Base-by-base conservation (phyloP, 1,139 yeast genomes). In the Blastobotrys elegans region DNA sequence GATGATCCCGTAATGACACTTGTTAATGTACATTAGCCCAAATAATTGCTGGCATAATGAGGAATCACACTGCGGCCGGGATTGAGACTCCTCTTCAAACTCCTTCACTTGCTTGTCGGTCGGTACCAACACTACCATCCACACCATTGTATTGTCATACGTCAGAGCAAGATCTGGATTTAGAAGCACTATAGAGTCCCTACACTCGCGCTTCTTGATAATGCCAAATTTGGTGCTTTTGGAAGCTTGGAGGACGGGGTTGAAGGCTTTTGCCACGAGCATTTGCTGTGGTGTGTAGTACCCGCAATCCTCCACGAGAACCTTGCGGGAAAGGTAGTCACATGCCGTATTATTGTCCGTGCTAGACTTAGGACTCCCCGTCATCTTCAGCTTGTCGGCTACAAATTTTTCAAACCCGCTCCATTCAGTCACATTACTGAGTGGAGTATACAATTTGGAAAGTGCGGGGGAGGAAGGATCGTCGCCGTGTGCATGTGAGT, bases 131-230 rank as follows among this genome's bases (percentile, higher is more conserved):
- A 31, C 38, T 18, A 24, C 16, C 34, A 36, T 18, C 34, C 40
- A 34, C 10, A 33, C 39, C n/a, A 13, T 5, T 31, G 18, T 14
- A 16, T 33, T 41, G 18, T 20, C 20, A 29, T 35, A 43, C 5
- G 34, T 18, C 14, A 43, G 7, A 3, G 46, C 46, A 13, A 26
- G 16, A 26, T 43, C 46, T 3, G 46, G 46, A 30, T 43, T 34
- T 18, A 43, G 14, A 13, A 43, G 11, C 2, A 43, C 32, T 16
- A 33, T 20, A 8, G 43, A 40, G n/a, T 38, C 32, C 3, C 14
- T 16, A n/a, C 33, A 13, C 3, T 38, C 33, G n/a, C 29, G 4
- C 4, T 14, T 14, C 10, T 17, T 11, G 14, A n/a, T 2, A 38
- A 38, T 22, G 17, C 13, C 41, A 7, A 38, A 8, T 27, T 10